Evolutionary conservation across 2,329 filamentous ascomycete genomes (phyloP).

Genomic region (Claviceps quebecensis): DNA sequence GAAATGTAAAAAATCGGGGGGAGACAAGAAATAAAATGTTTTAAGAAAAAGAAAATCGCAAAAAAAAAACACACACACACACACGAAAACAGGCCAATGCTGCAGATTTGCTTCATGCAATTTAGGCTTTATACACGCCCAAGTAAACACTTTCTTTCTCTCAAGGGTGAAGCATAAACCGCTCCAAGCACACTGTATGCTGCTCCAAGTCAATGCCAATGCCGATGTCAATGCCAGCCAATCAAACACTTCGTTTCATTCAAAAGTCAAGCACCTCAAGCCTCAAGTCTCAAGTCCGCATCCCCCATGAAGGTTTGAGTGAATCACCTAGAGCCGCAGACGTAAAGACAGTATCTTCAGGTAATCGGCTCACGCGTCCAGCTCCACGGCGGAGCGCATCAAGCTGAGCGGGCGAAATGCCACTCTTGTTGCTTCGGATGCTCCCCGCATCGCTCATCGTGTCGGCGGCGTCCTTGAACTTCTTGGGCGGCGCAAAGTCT

Average conservation of each 20-base stretch:
- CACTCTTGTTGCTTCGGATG: slow-evolving; percentile 51
- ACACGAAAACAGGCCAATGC: slow-evolving; percentile 3
- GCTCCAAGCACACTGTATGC: not conserved
- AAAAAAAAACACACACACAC: not conserved
- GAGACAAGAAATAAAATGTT: not conserved
- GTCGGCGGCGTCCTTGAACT: slow-evolving; percentile 48
- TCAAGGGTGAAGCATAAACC: not conserved
- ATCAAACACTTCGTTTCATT: no score
- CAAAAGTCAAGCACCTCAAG: no score
- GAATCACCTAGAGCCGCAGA: slow-evolving; percentile 48
- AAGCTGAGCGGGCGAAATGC: slow-evolving; percentile 56
- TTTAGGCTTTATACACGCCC: not conserved
- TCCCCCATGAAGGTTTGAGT: slow-evolving; percentile 46
- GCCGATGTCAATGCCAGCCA: no score
- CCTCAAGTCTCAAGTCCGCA: slow-evolving; percentile 26
- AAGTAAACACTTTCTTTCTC: not conserved
- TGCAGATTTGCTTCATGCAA: slow-evolving; percentile 1
- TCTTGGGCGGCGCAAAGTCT: slow-evolving; percentile 68
- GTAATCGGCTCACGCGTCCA: slow-evolving; percentile 74
- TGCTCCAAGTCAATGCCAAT: not conserved
- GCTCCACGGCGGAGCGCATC: slow-evolving; percentile 67
- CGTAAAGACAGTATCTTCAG: slow-evolving; percentile 69
- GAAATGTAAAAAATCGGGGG: not conserved
- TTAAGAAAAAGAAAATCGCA: not conserved
- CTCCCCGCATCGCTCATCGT: slow-evolving; percentile 52